These are phyloP conservation scores for Plantago coronopus DNA, from an alignment of 305 asterid species.

Conservation along the genomic window DNA sequence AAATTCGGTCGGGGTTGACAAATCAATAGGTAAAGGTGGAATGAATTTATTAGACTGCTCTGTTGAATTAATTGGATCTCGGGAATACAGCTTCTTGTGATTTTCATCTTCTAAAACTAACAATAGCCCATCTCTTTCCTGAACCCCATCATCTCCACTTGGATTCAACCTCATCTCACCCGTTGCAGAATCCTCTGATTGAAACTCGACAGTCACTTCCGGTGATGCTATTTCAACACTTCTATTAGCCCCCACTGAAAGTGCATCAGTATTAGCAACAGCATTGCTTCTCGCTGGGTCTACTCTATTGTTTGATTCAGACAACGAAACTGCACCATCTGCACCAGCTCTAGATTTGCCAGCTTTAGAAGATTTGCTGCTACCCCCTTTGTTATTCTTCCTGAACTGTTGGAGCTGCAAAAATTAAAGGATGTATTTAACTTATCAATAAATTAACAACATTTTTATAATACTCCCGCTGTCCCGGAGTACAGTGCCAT, in stretches of 20 bases:
- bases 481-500: too few species aligned
- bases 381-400: slow-evolving; percentile 66
- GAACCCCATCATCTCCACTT: slow-evolving; percentile 26
- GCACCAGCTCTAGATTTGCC: slow-evolving; percentile 58
- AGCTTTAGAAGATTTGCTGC: slow-evolving; percentile 49
- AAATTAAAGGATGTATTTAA: slow-evolving; percentile 16
- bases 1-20: slow-evolving; percentile 32
- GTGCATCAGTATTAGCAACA: slow-evolving; percentile 32
- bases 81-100: slow-evolving; percentile 25
- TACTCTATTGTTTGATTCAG: slow-evolving; percentile 38
- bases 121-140: slow-evolving; percentile 34
- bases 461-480: too few species aligned
- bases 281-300: slow-evolving; percentile 30
- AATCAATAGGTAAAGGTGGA: slow-evolving; percentile 35
- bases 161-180: slow-evolving; percentile 23
- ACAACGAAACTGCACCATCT: slow-evolving; percentile 28
- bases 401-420: slow-evolving; percentile 90
- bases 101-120: slow-evolving; percentile 33
- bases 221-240: slow-evolving; percentile 33
- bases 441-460: slow-evolving; percentile 1
- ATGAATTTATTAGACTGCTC: slow-evolving; percentile 32
- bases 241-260: slow-evolving; percentile 29
- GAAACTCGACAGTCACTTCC: slow-evolving; percentile 24
- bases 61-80: slow-evolving; percentile 25
- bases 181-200: slow-evolving; percentile 34